Evolutionary conservation across 805 yeast species (phyloP), one percentile per base, ranked within the genome.

Genomic region (Lachancea sp.): DNA sequence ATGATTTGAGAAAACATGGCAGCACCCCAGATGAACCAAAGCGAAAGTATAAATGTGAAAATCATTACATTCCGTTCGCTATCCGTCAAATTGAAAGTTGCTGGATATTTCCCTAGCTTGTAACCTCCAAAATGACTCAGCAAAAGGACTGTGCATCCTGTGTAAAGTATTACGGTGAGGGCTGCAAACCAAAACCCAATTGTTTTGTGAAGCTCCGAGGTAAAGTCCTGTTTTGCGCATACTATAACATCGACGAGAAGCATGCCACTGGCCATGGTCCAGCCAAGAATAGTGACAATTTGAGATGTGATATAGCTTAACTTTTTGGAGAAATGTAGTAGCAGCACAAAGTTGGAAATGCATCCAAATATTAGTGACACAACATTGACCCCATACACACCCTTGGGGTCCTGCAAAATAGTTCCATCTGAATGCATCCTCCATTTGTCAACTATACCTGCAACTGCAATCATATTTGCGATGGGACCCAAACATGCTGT

Each of bases 101-200:
- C 80, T 2, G 84, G 84, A 50, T 84, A 86, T 50, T 75, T 77
- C 3, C 71, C 66, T 28, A 68, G 38, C 11, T 67, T 48, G 52
- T 75, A 81, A 2, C 96, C 95, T 5, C 70, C 39, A 45, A 74
- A 77, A 61, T 86, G 87, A 25, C 77, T 45, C 1, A 69, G 41
- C 33, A 85, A 65, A 12, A 78, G 56, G 1, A 68, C 15, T 3
- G 79, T 69, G 48, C 89, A 81, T 5, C 64, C 34, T 44, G 75
- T 71, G 58, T 88, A 86, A 19, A 84, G 61, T 1, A 70, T 63
- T 3, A 77, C 70, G 0, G 95, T 83, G 45, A 81, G 62, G 0
- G 75, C 74, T 0, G 87, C 95, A 58, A 71, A 81, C 88, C 89
- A 87, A 56, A 74, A 87, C 2, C 94, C 95, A 47, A 76, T 80